These are phyloP conservation scores for Podospora comata DNA, from an alignment of 495 filamentous ascomycete species.

Conservation along the genomic window DNA sequence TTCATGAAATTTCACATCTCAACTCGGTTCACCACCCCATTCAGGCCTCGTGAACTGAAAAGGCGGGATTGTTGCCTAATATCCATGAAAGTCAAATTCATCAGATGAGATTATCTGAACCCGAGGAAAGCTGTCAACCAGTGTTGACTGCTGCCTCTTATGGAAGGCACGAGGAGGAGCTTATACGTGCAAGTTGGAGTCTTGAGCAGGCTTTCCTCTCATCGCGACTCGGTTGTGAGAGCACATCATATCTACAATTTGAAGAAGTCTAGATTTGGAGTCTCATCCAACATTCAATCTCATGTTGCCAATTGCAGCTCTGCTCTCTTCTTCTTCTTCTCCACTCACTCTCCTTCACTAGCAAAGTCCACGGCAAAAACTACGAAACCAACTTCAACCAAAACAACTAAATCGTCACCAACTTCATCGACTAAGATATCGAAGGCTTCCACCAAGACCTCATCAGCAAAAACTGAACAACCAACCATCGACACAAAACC, in stretches of 20 bases:
- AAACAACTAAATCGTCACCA: not conserved
- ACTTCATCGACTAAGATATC: not conserved
- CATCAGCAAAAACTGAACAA: not conserved
- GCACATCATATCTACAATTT: not conserved
- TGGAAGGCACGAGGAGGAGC: not conserved
- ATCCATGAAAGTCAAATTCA: not conserved
- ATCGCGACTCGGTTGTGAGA: not conserved
- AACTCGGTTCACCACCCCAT: not conserved
- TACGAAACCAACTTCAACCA: not conserved
- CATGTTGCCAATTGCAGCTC: slow-evolving; percentile 1
- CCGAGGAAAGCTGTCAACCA: not conserved
- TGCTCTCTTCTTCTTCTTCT: not conserved
- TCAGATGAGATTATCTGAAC: not conserved
- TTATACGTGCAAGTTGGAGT: not conserved
- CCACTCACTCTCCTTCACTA: not conserved
- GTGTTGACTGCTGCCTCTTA: slow-evolving; percentile 1
- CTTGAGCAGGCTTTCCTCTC: not conserved
- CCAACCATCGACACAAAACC: not conserved
- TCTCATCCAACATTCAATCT: not conserved
- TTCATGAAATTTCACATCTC: slow-evolving; percentile 5
- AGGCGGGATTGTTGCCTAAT: not conserved
- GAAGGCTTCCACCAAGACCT: not conserved
- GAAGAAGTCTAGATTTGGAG: not conserved
- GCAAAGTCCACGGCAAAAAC: not conserved
- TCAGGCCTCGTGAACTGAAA: not conserved